phyloP scores from a whole-genome alignment of 2,329 filamentous ascomycete species.

The Fonsecaea multimorphosa region DNA sequence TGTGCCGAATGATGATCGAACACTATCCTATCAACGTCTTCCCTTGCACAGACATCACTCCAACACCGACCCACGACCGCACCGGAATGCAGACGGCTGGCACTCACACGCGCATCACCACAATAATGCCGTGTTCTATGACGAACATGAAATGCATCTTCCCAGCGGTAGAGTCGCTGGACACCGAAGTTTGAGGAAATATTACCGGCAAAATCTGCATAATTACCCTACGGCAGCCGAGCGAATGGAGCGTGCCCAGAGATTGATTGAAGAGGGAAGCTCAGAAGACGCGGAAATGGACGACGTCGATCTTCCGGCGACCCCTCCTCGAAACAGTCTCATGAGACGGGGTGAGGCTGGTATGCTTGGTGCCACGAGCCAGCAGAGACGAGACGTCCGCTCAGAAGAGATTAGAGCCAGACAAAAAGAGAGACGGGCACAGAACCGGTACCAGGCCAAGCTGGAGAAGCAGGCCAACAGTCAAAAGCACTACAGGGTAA shows the following conservation, averaged over 20 bases:
- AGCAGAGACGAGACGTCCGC: slow-evolving; percentile 72
- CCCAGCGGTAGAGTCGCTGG: slow-evolving; percentile 88
- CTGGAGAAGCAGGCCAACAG: slow-evolving; percentile 76
- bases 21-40: slow-evolving; percentile 74
- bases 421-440: slow-evolving; percentile 67
- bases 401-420: slow-evolving; percentile 72
- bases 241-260: slow-evolving; percentile 62
- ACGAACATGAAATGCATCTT: slow-evolving; percentile 92
- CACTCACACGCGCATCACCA: slow-evolving; percentile 83
- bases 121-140: slow-evolving; percentile 78
- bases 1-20: slow-evolving; percentile 74
- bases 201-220: slow-evolving; percentile 91
- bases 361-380: slow-evolving; percentile 77
- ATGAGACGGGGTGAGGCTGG: slow-evolving; percentile 75
- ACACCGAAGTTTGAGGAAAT: slow-evolving; percentile 83
- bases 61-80: slow-evolving; percentile 71
- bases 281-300: slow-evolving; percentile 60
- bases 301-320: slow-evolving; percentile 40
- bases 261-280: slow-evolving; percentile 48
- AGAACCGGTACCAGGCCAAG: slow-evolving; percentile 69
- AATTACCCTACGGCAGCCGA: slow-evolving; percentile 81
- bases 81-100: slow-evolving; percentile 77
- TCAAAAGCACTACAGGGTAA: slow-evolving; percentile 75
- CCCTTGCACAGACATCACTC: slow-evolving; percentile 77
- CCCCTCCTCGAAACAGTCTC: slow-evolving; percentile 45